phyloP scores from a whole-genome alignment of 768 basidiomycete species.

The Macrolepiota fuliginosa region DNA sequence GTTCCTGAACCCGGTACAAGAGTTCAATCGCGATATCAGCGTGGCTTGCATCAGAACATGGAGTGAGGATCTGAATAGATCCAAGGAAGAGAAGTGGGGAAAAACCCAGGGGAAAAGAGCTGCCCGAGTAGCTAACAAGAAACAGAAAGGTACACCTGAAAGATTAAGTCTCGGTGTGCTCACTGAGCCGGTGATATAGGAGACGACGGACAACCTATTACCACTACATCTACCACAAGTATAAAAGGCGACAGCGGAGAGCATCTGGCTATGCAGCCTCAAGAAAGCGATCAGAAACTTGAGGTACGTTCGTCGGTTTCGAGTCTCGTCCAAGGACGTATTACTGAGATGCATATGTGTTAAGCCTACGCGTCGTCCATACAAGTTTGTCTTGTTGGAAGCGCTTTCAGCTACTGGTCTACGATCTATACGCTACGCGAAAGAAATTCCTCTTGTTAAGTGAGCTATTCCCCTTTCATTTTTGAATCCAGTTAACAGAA shows the following conservation, averaged over 20 bases:
- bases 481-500: slow-evolving; percentile 8
- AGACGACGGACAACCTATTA: background rate
- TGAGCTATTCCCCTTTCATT: slow-evolving; percentile 31
- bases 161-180: background rate
- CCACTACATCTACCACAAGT: background rate
- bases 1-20: slow-evolving; percentile 96
- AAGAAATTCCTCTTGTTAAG: slow-evolving; percentile 92
- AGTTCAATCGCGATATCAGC: slow-evolving; percentile 95
- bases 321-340: background rate
- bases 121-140: slow-evolving; percentile 38
- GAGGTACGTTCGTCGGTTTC: background rate
- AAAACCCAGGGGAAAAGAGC: slow-evolving; percentile 47
- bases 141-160: slow-evolving; percentile 40
- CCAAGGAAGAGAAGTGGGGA: slow-evolving; percentile 63
- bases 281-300: background rate
- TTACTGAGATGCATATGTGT: background rate
- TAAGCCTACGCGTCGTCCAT: slow-evolving; percentile 46
- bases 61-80: slow-evolving; percentile 69
- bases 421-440: slow-evolving; percentile 94
- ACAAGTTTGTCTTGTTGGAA: slow-evolving; percentile 81
- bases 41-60: slow-evolving; percentile 89
- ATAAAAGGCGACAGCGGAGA: background rate
- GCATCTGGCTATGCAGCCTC: background rate
- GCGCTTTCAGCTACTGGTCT: slow-evolving; percentile 95
- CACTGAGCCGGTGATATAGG: background rate